A percentile compares a stretch with the other conserved stretches of the same genome.
phyloP scores from a whole-genome alignment of 345 rosid genomes.

The Balakata baccata region DNA sequence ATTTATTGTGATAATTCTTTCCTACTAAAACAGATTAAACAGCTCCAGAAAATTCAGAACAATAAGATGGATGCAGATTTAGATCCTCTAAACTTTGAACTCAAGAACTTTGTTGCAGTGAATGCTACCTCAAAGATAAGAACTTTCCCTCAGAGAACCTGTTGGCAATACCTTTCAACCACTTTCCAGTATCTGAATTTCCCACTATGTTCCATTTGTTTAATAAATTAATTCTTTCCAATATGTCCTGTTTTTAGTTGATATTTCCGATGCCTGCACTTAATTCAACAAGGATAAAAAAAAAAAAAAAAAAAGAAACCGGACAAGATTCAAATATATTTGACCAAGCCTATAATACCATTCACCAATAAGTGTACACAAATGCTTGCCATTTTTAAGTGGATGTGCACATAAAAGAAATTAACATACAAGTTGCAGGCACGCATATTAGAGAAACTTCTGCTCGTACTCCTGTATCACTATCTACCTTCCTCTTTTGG shows the following conservation, averaged over 20 bases:
- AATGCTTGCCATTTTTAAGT: background rate
- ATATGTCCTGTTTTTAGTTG: background rate
- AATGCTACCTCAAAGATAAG: background rate
- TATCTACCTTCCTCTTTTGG: slow-evolving; percentile 62
- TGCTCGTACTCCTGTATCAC: background rate
- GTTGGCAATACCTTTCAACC: background rate
- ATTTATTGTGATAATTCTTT: too few relatives aligned
- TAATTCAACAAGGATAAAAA: too few relatives aligned
- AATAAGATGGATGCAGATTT: too few relatives aligned
- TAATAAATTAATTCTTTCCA: background rate
- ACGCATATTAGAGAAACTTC: slow-evolving; percentile 2
- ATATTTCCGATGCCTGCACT: background rate
- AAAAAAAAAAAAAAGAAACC: too few relatives aligned
- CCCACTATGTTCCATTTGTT: background rate
- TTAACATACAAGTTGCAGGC: background rate
- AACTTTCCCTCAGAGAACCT: background rate
- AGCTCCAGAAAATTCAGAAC: too few relatives aligned
- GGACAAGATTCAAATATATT: too few relatives aligned
- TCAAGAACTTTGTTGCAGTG: background rate
- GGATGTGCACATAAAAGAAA: too few relatives aligned
- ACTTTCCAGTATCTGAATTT: background rate
- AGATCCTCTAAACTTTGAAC: too few relatives aligned
- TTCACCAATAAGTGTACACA: background rate
- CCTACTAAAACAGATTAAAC: too few relatives aligned
- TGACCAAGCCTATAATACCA: too few relatives aligned